Percentiles rank a stretch among this genome's conserved stretches.
Evolutionary conservation across 495 filamentous ascomycete genomes (phyloP).

Genomic region (Podospora anserina): DNA sequence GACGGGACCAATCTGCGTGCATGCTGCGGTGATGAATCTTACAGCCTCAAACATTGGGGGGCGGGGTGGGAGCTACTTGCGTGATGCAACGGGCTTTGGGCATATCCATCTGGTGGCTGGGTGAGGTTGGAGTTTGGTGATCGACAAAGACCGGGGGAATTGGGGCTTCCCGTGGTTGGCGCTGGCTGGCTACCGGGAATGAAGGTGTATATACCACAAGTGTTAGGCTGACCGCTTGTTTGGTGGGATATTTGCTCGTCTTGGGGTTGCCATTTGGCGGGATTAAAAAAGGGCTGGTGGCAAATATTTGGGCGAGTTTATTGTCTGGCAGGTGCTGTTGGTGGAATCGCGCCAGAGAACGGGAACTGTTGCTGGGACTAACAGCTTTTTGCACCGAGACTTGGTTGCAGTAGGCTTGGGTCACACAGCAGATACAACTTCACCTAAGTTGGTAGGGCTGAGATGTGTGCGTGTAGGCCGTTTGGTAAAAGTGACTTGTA

Average conservation of each 20-base stretch:
- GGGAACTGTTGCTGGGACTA: no score
- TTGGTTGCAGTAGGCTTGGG: not conserved
- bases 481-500: not conserved
- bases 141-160: not conserved
- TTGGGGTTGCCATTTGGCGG: not conserved
- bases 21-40: not conserved
- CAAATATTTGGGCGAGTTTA: not conserved
- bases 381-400: no score
- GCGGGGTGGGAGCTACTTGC: not conserved
- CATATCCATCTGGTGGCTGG: not conserved
- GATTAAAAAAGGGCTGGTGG: not conserved
- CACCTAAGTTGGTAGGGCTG: not conserved
- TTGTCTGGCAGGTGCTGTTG: not conserved
- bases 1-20: not conserved
- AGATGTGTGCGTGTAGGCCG: not conserved
- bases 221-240: not conserved
- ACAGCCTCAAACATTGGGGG: not conserved
- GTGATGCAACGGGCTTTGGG: not conserved
- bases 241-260: not conserved
- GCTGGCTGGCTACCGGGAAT: not conserved
- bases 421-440: not conserved
- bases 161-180: not conserved
- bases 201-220: not conserved
- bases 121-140: not conserved
- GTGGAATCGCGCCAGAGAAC: not conserved